These are phyloP conservation scores for Metschnikowia baotianmanensis DNA, from an alignment of 805 yeast genomes.

Conservation along the genomic window DNA sequence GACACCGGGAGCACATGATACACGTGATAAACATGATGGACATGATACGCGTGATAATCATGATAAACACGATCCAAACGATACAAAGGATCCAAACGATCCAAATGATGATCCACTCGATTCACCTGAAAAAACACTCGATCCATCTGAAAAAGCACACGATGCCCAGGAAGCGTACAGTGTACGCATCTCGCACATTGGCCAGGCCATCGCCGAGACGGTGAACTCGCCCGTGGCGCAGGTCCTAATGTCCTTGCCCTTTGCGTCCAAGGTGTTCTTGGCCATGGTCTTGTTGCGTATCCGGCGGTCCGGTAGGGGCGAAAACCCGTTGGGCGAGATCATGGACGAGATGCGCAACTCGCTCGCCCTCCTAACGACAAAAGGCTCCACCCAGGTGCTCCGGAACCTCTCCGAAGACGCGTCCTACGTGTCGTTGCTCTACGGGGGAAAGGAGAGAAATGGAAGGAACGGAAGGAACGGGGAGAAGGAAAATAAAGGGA, in stretches of 20 bases:
- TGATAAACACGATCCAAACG: no score
- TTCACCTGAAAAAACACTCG: no score
- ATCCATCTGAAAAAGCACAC: no score
- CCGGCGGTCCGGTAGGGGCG: constrained; percentile 68
- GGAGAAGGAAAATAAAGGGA: no score
- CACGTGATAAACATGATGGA: no score
- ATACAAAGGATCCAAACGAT: no score
- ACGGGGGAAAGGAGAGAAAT: no score
- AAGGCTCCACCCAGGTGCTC: constrained; percentile 21
- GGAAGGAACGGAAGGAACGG: no score
- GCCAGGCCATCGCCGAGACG: constrained; percentile 76
- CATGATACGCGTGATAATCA: no score
- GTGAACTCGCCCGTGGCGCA: constrained; percentile 68
- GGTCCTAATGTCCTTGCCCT: constrained; percentile 58
- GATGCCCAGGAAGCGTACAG: constrained; percentile 39
- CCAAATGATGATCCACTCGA: no score
- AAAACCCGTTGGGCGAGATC: constrained; percentile 70
- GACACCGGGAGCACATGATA: no score
- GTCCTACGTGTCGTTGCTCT: constrained; percentile 23
- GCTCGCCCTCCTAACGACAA: constrained; percentile 39
- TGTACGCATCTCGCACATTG: constrained; percentile 71
- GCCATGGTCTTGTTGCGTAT: constrained; percentile 62
- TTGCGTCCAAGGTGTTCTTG: constrained; percentile 70
- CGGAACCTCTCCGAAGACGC: constrained; percentile 17
- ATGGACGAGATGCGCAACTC: constrained; percentile 70